Base-by-base conservation (phyloP, 2,329 filamentous ascomycete genomes). In the Venturia carpophila region DNA sequence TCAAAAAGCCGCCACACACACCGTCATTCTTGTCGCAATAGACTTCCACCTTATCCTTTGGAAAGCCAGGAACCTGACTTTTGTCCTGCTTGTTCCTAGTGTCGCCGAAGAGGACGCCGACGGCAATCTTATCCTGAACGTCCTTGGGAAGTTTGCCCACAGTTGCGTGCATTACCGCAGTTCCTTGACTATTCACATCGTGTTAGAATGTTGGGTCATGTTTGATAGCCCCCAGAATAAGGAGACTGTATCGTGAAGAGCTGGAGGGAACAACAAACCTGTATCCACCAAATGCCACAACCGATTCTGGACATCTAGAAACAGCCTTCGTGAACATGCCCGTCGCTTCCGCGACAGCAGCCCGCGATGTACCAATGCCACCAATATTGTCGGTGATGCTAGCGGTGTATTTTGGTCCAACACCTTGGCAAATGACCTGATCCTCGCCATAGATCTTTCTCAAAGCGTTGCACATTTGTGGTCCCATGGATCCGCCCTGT, bases 21-120 rank as follows among this genome's bases (percentile, higher is more conserved):
- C 78, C 73, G 68, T 85, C 83, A 0, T 79, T 82, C 3, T 68
- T 58, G 39, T 80, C 77, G 66, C 83, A 84, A 45, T 80, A 78
- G 24, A 81, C 79, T 69, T 80, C 76, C 4, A 77, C 75, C 68
- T 82, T 78, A 1, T 72, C 73, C 60, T 73, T 69, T n/a, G 75
- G 74, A 68, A 78, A 79, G 37, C 71, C 69, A 21, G 30, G 34
- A 21, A 65, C 42, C 19, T 47, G 56, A n/a, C 52, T 39, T 1
- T 17, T 19, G 10, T 60, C 55, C 43, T 65, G 64, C 15, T 47
- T 37, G 43, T 60, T 62, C 9, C 64, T 21, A 3, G 63, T 64
- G 52, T 64, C 63, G 30, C 64, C 64, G 61, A 66, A 66, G 21
- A 64, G 21, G 21, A 61, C 60, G 19, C 60, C 64, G 19, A 63